These are phyloP conservation scores for Berberis vulgaris DNA, from an alignment of 164 flowering plant species.

Conservation along the genomic window DNA sequence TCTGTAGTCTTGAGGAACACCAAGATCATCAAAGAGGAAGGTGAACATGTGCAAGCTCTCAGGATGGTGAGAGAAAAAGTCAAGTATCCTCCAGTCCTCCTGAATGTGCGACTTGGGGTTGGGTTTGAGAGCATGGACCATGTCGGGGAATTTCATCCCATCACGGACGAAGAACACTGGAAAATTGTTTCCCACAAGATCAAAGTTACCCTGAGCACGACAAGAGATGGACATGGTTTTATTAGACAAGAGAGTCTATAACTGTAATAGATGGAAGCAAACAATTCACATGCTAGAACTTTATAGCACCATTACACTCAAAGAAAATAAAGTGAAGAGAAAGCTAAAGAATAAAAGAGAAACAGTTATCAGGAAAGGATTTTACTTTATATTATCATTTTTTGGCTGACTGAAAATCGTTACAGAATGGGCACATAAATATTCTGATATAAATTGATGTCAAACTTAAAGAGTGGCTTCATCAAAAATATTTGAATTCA, in stretches of 20 bases:
- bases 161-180: conserved; percentile 82
- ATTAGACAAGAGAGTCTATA: not conserved
- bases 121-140: conserved; percentile 80
- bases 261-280: not conserved
- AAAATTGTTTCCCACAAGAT: conserved; percentile 79
- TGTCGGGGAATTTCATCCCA: conserved; percentile 79
- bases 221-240: too few species aligned
- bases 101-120: conserved; percentile 84
- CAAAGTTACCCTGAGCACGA: conserved; percentile 48
- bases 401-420: too few species aligned
- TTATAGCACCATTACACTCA: too few species aligned
- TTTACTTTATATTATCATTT: too few species aligned
- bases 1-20: conserved; percentile 85
- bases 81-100: conserved; percentile 75
- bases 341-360: too few species aligned
- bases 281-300: too few species aligned
- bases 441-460: too few species aligned
- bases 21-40: conserved; percentile 85
- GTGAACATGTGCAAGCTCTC: conserved; percentile 91
- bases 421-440: too few species aligned
- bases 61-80: conserved; percentile 87
- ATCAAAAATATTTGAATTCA: too few species aligned
- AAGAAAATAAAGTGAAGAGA: too few species aligned
- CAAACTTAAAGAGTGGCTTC: too few species aligned
- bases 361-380: too few species aligned